A percentile compares a stretch with the other conserved stretches of the same genome.
These are phyloP conservation scores for Eutypa lata DNA, from an alignment of 2,329 filamentous ascomycete species.

Conservation along the genomic window DNA sequence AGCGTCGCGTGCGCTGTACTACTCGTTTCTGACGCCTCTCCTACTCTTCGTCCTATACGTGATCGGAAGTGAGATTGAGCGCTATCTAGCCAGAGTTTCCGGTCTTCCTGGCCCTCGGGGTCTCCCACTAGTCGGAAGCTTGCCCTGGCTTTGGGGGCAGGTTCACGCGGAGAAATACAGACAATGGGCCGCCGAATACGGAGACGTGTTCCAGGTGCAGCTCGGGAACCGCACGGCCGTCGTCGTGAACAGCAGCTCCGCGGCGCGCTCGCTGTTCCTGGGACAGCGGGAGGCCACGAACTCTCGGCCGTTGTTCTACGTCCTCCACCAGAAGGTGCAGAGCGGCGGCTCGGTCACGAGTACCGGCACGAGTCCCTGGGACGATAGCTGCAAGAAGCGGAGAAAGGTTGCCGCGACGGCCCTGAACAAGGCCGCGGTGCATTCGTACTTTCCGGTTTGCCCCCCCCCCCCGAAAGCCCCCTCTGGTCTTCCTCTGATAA, in stretches of 20 bases:
- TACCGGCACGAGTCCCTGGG: constrained; percentile 66
- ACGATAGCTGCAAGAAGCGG: constrained; percentile 60
- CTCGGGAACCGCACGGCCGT: constrained; percentile 55
- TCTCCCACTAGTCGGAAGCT: too few relatives aligned
- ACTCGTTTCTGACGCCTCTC: too few relatives aligned
- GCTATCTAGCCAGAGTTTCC: too few relatives aligned
- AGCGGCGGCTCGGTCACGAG: constrained; percentile 41
- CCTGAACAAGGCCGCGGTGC: constrained; percentile 62
- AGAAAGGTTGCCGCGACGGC: constrained; percentile 64
- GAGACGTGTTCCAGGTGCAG: constrained; percentile 53
- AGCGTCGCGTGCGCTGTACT: too few relatives aligned
- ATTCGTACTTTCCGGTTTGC: constrained; percentile 52
- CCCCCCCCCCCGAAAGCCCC: constrained; percentile 59
- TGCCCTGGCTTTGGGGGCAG: too few relatives aligned
- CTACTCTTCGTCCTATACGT: too few relatives aligned
- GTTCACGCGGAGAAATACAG: constrained; percentile 49
- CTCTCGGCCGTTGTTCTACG: constrained; percentile 56
- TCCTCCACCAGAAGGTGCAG: constrained; percentile 50
- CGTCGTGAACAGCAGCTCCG: constrained; percentile 51
- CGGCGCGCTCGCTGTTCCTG: constrained; percentile 49
- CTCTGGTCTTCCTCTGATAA: too few relatives aligned
- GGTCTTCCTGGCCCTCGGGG: too few relatives aligned
- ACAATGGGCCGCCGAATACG: constrained; percentile 47
- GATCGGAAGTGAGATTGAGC: too few relatives aligned
- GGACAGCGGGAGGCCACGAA: constrained; percentile 52